phyloP scores from a whole-genome alignment of 495 filamentous ascomycete species.

The Penicillium egyptiacum region DNA sequence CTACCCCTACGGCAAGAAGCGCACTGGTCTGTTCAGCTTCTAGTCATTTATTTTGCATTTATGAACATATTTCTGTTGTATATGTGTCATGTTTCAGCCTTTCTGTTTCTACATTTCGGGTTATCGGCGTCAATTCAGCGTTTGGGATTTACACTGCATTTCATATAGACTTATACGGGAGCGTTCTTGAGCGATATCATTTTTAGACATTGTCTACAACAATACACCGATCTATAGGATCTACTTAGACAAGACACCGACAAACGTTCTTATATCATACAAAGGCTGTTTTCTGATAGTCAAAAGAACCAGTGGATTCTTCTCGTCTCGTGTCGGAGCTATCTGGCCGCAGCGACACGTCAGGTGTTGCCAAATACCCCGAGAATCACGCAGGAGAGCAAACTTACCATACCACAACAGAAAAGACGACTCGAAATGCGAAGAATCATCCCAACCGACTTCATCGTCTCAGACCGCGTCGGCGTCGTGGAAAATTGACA shows the following conservation, averaged over 20 bases:
- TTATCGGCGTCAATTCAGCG: constrained; percentile 11
- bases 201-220: not conserved
- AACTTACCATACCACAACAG: not conserved
- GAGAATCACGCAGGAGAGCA: not conserved
- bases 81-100: constrained; percentile 3
- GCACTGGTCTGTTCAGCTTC: constrained; percentile 86
- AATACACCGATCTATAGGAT: not conserved
- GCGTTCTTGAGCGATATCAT: constrained; percentile 7
- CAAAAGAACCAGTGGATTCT: not conserved
- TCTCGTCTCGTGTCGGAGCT: not conserved
- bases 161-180: not conserved
- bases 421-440: constrained; percentile 10
- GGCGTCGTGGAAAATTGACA: constrained; percentile 42
- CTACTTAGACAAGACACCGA: not conserved
- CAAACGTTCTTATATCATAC: not conserved
- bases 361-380: not conserved
- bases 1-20: constrained; percentile 85
- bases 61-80: constrained; percentile 10
- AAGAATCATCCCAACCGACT: constrained; percentile 22
- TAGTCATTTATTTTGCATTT: constrained; percentile 36
- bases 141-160: constrained; percentile 7
- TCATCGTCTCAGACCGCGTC: constrained; percentile 28
- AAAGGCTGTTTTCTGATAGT: not conserved
- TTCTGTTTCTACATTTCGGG: not conserved
- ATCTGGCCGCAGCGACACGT: constrained; percentile 11